Evolutionary conservation across 1,284 basidiomycete genomes (phyloP), one percentile per base, ranked within the genome.

Genomic region (Agaricales sp.): DNA sequence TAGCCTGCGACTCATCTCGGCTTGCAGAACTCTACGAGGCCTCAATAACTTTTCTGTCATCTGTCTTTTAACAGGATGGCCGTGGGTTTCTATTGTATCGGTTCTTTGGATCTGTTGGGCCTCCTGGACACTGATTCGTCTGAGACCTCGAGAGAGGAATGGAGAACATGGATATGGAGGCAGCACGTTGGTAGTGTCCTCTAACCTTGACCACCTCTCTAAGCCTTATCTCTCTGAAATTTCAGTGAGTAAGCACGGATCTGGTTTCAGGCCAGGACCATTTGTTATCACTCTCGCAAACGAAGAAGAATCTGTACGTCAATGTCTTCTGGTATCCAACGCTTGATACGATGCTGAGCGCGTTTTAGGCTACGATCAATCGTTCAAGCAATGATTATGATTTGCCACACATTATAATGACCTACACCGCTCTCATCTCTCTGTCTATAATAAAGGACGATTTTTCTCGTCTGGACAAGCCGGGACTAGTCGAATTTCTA

Each of bases 151-250:
- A 74, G 77, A n/a, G 64, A 74, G 26, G 63, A 61, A 2, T 93
- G 88, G 87, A 70, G 68, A 49, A 72, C 80, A 48, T 96, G 93
- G 92, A 77, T 97, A 46, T 96, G 92, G 88, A 75, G 73, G 13
- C 82, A 93, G 61, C 87, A 93, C 58, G 74, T 75, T 41, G 67
- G 82, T 83, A 56, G 49, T 73, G 64, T 22, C 19, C 48, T 43
- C 41, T 20, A 20, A 50, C 45, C 41, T 38, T 30, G 24, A 21
- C 24, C 11, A 50, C 25, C 20, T 39, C 30, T 43, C 38, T 35
- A n/a, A n/a, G n/a, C n/a, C n/a, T n/a, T n/a, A n/a, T n/a, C n/a
- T n/a, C n/a, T n/a, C n/a, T n/a, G n/a, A n/a, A n/a, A n/a, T 13
- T 38, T 19, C 53, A 82, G 82, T 61, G 30, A 75, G 77, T 8